Base-by-base conservation (phyloP, 352 stramenopile genomes). In the Pythium volutum region DNA sequence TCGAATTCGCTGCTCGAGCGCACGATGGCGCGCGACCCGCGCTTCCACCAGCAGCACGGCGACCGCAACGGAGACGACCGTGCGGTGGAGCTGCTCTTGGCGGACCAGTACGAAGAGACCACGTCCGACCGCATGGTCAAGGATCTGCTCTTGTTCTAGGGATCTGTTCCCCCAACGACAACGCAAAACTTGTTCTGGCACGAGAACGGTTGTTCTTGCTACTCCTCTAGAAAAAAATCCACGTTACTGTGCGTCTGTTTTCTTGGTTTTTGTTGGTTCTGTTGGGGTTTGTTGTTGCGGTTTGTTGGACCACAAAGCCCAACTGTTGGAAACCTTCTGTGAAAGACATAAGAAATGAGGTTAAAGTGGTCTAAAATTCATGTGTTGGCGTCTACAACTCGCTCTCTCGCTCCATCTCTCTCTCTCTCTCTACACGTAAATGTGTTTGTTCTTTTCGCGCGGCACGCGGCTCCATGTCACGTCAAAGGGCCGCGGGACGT, bases 121-220 rank as follows among this genome's bases (percentile, higher is more conserved):
- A 87, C 82, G 56, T 92, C 82, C 31, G 85, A 92, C 65, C 81
- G 76, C 57, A 88, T 94, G 76, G 83, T 90, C 59, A 94, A 94
- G 62, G 82, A 94, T 62, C 70, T 94, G 55, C 73, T 94, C 63
- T 74, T 94, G 66, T 91, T 94, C 52, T 94, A 60, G 79, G 34
- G n/a, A 36, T 38, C n/a, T 46, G 12, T 46, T n/a, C n/a, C n/a
- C n/a, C n/a, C n/a, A n/a, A n/a, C n/a, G n/a, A n/a, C n/a, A 36
- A 36, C 3, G 31, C n/a, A n/a, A 36, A 36, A 36, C 3, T 36
- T 36, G 31, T 12, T 36, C 31, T 11, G 8, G 8, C 31, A 36
- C 31, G 31, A 36, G 31, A 36, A 36, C 31, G 8, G 31, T 36
- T 36, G n/a, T n/a, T n/a, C n/a, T n/a, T n/a, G n/a, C n/a, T n/a